Base-by-base conservation (phyloP, 495 filamentous ascomycete genomes). In the Neurospora sp. region DNA sequence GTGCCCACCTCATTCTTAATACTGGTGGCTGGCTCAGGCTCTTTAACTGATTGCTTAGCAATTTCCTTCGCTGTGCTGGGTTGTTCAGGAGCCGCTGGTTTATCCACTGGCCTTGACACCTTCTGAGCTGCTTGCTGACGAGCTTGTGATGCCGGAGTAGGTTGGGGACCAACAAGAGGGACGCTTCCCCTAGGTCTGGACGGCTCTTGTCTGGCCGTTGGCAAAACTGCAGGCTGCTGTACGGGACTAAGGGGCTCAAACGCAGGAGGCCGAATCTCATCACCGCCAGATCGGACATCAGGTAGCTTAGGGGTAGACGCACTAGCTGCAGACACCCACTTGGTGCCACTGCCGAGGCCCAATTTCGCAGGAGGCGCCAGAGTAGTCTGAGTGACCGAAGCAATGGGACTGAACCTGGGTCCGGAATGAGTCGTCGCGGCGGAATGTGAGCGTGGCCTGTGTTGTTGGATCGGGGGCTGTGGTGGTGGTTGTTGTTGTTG, bases 1-100 rank as follows among this genome's bases (percentile, higher is more conserved):
- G 89, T 91, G 22, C 81, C 85, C 41, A 87, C 88, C 79, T 96
- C 92, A 68, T 87, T 84, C 81, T 94, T 94, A 73, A 94, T 85
- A 48, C 81, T 85, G 70, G 85, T 70, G 73, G 18, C 42, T 35
- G 14, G 40, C 48, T 75, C 38, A 38, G 74, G 76, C 22, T 79
- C 75, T 12, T 73, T 73, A 61, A 35, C 22, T 4, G 59, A 41
- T 39, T 71, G 31, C 12, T 48, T 38, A 14, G 45, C 48, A 59
- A 7, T 53, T 37, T 44, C 70, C 48, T 69, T 70, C 16, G 9
- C 22, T 9, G 40, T 27, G 12, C 31, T 75, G 20, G 59, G 16
- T 35, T 65, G 53, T 65, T 37, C 16, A 37, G 42, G 2, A 22
- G 70, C 27, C 9, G 72, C 72, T 6, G 39, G 31, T 22, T 77